These are phyloP conservation scores for Begonia masoniana DNA, from an alignment of 306 rosid genomes.

Conservation along the genomic window DNA sequence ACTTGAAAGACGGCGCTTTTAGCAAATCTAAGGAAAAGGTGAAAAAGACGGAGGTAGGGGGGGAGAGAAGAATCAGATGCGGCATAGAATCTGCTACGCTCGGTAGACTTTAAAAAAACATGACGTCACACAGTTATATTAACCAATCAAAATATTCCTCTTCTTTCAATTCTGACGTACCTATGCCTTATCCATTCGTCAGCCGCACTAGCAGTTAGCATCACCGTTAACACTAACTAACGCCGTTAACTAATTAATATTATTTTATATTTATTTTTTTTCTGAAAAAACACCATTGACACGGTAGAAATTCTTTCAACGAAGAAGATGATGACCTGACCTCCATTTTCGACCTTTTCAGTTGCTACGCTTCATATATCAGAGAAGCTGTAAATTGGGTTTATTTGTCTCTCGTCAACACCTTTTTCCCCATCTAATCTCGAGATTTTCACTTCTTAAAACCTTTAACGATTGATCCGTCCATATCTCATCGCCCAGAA, in stretches of 20 bases:
- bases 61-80: conserved; percentile 17
- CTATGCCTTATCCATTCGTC: conserved; percentile 8
- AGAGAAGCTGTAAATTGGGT: no score
- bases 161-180: background rate
- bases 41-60: conserved; percentile 16
- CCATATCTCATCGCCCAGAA: background rate
- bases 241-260: no score
- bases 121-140: conserved; percentile 12
- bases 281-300: no score
- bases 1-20: conserved; percentile 39
- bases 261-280: no score
- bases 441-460: no score
- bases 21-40: conserved; percentile 3
- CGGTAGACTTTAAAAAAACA: background rate
- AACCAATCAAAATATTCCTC: background rate
- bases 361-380: no score
- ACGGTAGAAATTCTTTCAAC: no score
- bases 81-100: conserved; percentile 23
- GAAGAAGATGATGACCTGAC: no score
- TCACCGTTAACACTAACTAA: background rate
- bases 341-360: no score
- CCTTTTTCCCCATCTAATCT: background rate
- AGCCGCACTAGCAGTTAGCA: background rate
- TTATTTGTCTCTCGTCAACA: background rate
- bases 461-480: no score